A percentile compares a stretch with the other conserved stretches of the same genome.
phyloP scores from a whole-genome alignment of 1,139 yeast genomes.

The Meyerozyma carpophila region DNA sequence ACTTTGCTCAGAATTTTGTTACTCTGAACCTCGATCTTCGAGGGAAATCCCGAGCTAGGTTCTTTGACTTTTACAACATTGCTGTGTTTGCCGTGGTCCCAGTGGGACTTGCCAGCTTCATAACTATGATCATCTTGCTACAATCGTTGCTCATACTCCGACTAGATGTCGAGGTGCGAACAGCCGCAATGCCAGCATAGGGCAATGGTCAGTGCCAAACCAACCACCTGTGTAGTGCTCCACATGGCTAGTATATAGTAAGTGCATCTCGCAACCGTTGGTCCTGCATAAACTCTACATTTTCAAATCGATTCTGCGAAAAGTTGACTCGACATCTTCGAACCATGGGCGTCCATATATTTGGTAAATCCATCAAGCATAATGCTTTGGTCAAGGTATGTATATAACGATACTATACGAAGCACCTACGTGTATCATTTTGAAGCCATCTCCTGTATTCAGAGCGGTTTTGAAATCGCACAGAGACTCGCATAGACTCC shows the following conservation, averaged over 20 bases:
- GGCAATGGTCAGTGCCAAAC: not conserved
- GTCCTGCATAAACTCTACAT: too few species aligned
- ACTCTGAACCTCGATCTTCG: constrained; percentile 73
- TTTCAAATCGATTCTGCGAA: not conserved
- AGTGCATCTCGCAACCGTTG: not conserved
- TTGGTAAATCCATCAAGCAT: constrained; percentile 67
- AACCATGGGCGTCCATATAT: constrained; percentile 66
- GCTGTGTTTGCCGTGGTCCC: constrained; percentile 97
- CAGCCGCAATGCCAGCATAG: not conserved
- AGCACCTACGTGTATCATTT: not conserved
- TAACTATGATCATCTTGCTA: constrained; percentile 81
- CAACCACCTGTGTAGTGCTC: too few species aligned
- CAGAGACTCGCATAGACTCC: too few species aligned
- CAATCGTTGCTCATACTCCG: constrained; percentile 71
- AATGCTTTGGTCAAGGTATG: constrained; percentile 39
- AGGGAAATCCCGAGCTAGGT: constrained; percentile 44
- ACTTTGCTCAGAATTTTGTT: constrained; percentile 81
- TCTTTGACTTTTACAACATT: constrained; percentile 76
- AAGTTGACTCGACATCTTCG: not conserved
- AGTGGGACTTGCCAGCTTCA: constrained; percentile 88
- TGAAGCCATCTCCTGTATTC: not conserved
- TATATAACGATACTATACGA: constrained; percentile 8
- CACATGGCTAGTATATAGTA: not conserved
- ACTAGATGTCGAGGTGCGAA: constrained; percentile 51
- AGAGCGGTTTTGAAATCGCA: too few species aligned